Evolutionary conservation across 257 asterid genomes (phyloP).

Genomic region (Solanum appendiculatum): DNA sequence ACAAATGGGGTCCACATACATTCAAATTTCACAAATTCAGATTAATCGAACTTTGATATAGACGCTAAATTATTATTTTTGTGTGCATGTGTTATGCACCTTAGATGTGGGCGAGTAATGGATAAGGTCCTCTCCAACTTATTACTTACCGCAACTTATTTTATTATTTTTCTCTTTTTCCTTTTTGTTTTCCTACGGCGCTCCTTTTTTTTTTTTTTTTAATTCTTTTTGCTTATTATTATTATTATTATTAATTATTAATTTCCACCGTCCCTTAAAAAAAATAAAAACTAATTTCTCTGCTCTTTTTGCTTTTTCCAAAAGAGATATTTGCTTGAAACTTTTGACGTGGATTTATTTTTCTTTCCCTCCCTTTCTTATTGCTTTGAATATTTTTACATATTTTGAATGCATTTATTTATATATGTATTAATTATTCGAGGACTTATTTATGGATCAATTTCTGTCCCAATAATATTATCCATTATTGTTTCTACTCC

Average conservation of each 20-base stretch:
- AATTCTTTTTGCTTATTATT: background rate
- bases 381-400: background rate
- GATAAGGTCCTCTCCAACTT: background rate
- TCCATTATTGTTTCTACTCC: background rate
- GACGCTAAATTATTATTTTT: rapidly evolving
- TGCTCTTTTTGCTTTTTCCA: background rate
- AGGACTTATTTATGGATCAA: background rate
- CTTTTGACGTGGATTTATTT: background rate
- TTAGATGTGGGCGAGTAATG: background rate
- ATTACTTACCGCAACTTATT: background rate
- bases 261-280: background rate
- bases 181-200: background rate
- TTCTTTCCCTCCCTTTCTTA: background rate
- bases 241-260: background rate
- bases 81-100: background rate
- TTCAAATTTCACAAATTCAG: background rate
- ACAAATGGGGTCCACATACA: background rate
- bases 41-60: background rate
- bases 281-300: background rate
- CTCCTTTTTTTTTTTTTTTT: background rate
- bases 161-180: background rate
- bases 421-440: background rate
- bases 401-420: background rate
- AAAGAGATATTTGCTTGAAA: background rate
- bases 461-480: background rate